Conservation (phyloP, 2,329 filamentous ascomycete genomes). For the Diaporthe ampelina region DNA sequence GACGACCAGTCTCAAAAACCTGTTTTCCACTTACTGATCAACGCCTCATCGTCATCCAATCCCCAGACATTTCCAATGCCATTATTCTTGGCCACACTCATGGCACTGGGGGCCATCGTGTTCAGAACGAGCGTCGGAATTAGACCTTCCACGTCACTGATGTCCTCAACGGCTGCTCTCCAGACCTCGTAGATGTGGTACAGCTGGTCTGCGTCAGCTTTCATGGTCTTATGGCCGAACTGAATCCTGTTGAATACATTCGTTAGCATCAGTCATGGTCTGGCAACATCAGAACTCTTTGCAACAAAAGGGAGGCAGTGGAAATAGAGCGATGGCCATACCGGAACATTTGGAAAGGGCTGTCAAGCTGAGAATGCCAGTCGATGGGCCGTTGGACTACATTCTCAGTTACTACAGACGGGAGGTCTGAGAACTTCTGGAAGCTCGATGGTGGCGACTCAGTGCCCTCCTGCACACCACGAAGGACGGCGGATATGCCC, state of each 20-base stretch:
- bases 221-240: constrained; percentile 54
- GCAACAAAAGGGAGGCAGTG: no score
- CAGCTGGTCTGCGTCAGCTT: constrained; percentile 51
- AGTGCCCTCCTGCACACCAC: constrained; percentile 53
- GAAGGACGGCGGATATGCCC: constrained; percentile 43
- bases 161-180: constrained; percentile 50
- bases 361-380: constrained; percentile 48
- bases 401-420: constrained; percentile 43
- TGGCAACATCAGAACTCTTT: no score
- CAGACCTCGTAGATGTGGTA: constrained; percentile 52
- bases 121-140: constrained; percentile 56
- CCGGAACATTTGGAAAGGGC: constrained; percentile 46
- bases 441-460: constrained; percentile 51
- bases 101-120: constrained; percentile 46
- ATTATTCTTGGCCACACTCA: constrained; percentile 51
- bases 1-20: neutral
- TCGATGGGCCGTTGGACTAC: constrained; percentile 48
- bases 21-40: constrained; percentile 47
- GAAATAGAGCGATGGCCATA: no score
- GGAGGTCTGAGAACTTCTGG: constrained; percentile 50
- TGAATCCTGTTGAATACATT: constrained; percentile 51
- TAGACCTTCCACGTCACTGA: constrained; percentile 53
- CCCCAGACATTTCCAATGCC: constrained; percentile 56
- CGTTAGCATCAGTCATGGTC: no score
- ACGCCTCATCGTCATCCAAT: constrained; percentile 48